Evolutionary conservation across 345 rosid species (phyloP).

Genomic region (Murraya koenigii): DNA sequence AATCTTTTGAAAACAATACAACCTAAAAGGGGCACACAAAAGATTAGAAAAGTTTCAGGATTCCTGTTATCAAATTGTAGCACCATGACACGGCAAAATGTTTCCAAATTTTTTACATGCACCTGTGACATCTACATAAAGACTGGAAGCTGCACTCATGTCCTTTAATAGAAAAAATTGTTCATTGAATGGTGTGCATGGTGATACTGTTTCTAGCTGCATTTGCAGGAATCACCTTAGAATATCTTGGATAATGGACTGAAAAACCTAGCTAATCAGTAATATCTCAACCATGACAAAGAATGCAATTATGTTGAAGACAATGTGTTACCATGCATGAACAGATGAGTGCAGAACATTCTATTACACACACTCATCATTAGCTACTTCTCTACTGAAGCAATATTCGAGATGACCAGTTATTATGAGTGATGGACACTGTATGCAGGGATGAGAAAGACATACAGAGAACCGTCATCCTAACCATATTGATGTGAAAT

Average conservation of each 20-base stretch:
- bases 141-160: background rate
- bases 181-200: background rate
- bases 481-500: background rate
- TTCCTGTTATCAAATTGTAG: background rate
- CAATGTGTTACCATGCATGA: too few relatives aligned
- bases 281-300: background rate
- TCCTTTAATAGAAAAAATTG: background rate
- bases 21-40: background rate
- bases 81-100: background rate
- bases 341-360: background rate
- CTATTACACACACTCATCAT: background rate
- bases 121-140: background rate
- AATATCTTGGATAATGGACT: background rate
- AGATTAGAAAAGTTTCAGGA: background rate
- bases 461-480: background rate
- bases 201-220: background rate
- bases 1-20: background rate
- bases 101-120: background rate
- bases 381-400: background rate
- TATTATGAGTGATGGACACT: background rate
- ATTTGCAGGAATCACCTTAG: background rate
- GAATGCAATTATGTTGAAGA: background rate
- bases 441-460: too few relatives aligned
- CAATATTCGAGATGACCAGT: background rate
- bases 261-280: slow-evolving; percentile 1